phyloP scores from a whole-genome alignment of 2,329 filamentous ascomycete species.

The Fonsecaea multimorphosa region DNA sequence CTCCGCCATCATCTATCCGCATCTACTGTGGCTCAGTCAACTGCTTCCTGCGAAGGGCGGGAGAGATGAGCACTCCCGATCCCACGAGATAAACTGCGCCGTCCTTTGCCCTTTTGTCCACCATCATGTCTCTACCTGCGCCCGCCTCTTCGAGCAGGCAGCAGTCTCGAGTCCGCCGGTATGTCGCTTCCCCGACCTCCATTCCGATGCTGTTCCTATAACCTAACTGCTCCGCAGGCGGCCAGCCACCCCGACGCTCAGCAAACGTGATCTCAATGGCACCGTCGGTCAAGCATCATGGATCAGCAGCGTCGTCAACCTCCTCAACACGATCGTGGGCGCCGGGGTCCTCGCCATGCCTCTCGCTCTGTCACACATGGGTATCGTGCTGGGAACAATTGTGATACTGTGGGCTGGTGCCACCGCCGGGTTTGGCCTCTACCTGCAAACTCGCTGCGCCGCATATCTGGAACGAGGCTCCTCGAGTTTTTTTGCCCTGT shows the following conservation, averaged over 20 bases:
- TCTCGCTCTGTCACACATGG: constrained; percentile 94
- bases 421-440: constrained; percentile 89
- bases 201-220: background rate
- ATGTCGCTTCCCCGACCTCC: constrained; percentile 61
- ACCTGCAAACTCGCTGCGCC: constrained; percentile 90
- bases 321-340: constrained; percentile 96
- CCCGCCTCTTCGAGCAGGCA: constrained; percentile 30
- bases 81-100: background rate
- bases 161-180: constrained; percentile 35
- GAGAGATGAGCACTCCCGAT: constrained; percentile 2
- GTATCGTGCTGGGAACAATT: constrained; percentile 80
- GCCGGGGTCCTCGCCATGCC: constrained; percentile 95
- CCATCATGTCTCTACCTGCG: constrained; percentile 17
- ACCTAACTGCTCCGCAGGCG: constrained; percentile 54
- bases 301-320: constrained; percentile 89
- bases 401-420: constrained; percentile 91
- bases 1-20: background rate
- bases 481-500: constrained; percentile 94
- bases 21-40: background rate
- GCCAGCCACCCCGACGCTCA: constrained; percentile 43
- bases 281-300: constrained; percentile 78
- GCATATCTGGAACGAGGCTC: constrained; percentile 88
- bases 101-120: background rate
- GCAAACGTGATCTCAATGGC: constrained; percentile 71
- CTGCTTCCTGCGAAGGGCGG: background rate